Percentiles rank a stretch among this genome's conserved stretches.
Conservation (phyloP, 345 rosid species). For the Populus tremula region DNA sequence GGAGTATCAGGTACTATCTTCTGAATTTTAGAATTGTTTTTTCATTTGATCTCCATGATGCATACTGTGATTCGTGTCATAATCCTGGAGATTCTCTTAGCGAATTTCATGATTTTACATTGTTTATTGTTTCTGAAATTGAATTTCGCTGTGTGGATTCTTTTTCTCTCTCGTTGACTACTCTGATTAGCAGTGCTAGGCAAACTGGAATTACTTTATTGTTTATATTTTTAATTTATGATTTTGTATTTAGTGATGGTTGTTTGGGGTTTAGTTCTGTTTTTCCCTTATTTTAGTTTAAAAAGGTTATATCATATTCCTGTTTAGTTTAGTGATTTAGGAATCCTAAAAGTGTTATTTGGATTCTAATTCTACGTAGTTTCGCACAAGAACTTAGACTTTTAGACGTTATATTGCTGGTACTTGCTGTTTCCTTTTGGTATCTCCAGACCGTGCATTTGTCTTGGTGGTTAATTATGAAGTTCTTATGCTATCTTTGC, state of each 20-base stretch:
- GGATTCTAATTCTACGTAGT: no score
- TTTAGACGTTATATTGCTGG: background rate
- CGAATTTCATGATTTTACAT: background rate
- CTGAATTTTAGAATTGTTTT: background rate
- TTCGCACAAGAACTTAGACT: no score
- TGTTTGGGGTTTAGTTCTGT: background rate
- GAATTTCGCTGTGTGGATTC: background rate
- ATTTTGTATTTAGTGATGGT: background rate
- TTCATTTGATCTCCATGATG: background rate
- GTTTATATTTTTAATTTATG: background rate
- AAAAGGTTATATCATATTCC: no score
- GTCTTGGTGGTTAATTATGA: background rate
- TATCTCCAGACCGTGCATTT: background rate
- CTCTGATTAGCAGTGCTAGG: background rate
- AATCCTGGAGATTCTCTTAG: background rate
- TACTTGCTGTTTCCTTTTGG: background rate
- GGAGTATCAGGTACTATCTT: no score
- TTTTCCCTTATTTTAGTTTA: no score
- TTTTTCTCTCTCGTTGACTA: background rate
- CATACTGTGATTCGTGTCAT: background rate
- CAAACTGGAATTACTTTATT: no score
- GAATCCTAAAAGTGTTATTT: no score
- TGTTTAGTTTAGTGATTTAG: no score
- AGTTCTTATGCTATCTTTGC: conserved; percentile 10
- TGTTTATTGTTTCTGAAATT: no score